Evolutionary conservation across 1,284 basidiomycete genomes (phyloP).

Genomic region (Microstroma glucosiphilum): DNA sequence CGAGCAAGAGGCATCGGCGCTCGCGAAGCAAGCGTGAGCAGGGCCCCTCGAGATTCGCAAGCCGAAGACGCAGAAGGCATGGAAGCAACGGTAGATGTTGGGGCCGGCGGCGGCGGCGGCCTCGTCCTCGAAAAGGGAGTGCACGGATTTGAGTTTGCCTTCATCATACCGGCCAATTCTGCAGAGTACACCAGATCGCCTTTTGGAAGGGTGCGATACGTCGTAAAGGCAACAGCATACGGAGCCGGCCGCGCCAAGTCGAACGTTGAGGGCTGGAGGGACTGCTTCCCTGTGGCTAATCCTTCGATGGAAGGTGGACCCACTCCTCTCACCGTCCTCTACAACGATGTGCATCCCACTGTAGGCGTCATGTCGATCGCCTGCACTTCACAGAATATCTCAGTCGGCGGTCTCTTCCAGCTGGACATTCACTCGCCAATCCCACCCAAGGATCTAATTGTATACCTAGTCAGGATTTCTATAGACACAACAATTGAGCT

Average conservation of each 20-base stretch:
- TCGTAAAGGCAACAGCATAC: constrained; percentile 47
- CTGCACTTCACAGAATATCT: constrained; percentile 49
- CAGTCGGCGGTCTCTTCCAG: constrained; percentile 49
- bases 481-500: constrained; percentile 48
- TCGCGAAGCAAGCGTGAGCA: neutral
- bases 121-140: constrained; percentile 46
- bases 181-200: constrained; percentile 48
- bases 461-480: constrained; percentile 46
- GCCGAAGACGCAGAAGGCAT: too few species aligned
- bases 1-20: neutral
- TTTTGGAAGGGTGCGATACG: constrained; percentile 45
- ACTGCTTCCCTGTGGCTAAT: constrained; percentile 49
- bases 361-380: constrained; percentile 47
- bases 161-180: constrained; percentile 45
- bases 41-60: neutral
- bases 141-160: constrained; percentile 50
- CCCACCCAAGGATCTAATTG: constrained; percentile 43
- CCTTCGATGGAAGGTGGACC: constrained; percentile 44
- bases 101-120: constrained; percentile 13
- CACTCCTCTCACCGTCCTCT: constrained; percentile 46
- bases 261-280: constrained; percentile 46
- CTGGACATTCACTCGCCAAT: constrained; percentile 48
- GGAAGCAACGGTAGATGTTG: too few species aligned
- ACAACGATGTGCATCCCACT: constrained; percentile 49
- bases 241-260: constrained; percentile 44